Base-by-base conservation (phyloP, 2,329 filamentous ascomycete genomes). In the Fusarium sp. region DNA sequence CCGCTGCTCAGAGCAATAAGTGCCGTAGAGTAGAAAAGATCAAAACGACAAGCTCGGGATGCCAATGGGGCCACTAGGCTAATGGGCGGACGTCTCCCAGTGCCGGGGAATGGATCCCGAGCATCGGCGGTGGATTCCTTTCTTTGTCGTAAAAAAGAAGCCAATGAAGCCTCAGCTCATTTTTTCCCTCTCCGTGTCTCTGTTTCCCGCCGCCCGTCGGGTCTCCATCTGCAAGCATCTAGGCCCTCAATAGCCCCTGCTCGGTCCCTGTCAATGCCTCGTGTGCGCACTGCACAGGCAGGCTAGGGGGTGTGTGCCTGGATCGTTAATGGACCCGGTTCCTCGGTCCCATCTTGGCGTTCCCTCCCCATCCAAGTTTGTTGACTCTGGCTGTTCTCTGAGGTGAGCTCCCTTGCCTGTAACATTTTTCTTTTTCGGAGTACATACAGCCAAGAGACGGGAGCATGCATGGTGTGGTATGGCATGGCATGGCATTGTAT, bases 91-190 rank as follows among this genome's bases (percentile, higher is more conserved):
- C 26, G 46, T 47, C 57, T 61, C 45, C 59, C 59, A 51, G 64
- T 54, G 36, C 67, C 63, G 67, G 67, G 67, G 67, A 71, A 55
- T 41, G 28, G 33, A 53, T 57, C 63, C 67, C 63, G 63, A 52
- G 41, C 26, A 53, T 62, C 62, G 51, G 56, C n/a, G 3, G 34
- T 40, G 47, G 23, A 51, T 51, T 36, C 34, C n/a, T 47, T 47
- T 23, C 44, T 49, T 45, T 40, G 47, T 62, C 30, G 45, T 57
- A 55, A 41, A 34, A 40, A 41, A 8, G 47, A 38, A 40, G 47
- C 47, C 47, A 51, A 51, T 51, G 36, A 46, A 55, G 53, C 38
- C 36, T 59, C 51, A 28, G 47, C 47, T 37, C 15, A 28, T 11
- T 20, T 41, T 47, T 46, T 62, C 46, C 46, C 34, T 50, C 28